These are phyloP conservation scores for Botrytis fabae DNA, from an alignment of 2,329 filamentous ascomycete genomes.

Conservation along the genomic window DNA sequence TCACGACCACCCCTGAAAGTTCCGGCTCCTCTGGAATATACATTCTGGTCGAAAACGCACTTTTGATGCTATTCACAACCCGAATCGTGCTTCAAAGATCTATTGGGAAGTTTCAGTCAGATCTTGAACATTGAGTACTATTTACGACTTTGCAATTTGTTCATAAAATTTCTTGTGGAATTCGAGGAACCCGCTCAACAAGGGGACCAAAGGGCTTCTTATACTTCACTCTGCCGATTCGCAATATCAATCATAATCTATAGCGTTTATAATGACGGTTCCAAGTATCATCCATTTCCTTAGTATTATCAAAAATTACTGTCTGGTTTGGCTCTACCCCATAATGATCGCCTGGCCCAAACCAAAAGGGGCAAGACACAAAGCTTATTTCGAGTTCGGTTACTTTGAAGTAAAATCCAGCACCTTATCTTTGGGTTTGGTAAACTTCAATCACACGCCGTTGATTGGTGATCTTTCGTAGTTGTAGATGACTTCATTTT, in stretches of 20 bases:
- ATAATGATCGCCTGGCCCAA: background rate
- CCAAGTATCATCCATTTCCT: background rate
- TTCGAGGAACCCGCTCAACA: background rate
- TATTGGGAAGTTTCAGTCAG: background rate
- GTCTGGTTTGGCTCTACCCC: background rate
- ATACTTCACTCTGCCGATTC: background rate
- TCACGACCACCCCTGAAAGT: background rate
- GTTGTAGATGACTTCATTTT: background rate
- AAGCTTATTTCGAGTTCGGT: background rate
- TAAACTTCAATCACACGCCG: background rate
- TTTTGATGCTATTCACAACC: background rate
- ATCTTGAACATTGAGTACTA: background rate
- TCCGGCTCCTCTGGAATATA: background rate
- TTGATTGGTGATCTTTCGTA: background rate
- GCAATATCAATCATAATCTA: background rate
- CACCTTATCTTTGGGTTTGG: background rate
- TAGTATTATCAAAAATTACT: background rate
- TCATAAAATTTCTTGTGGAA: background rate
- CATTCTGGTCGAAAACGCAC: background rate
- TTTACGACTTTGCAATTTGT: background rate
- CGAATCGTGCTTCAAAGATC: background rate
- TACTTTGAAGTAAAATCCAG: background rate
- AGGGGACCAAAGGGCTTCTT: background rate
- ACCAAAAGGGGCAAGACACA: background rate
- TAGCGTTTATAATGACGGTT: background rate